These are phyloP conservation scores for Hanseniaspora singularis DNA, from an alignment of 805 yeast genomes.

Conservation along the genomic window DNA sequence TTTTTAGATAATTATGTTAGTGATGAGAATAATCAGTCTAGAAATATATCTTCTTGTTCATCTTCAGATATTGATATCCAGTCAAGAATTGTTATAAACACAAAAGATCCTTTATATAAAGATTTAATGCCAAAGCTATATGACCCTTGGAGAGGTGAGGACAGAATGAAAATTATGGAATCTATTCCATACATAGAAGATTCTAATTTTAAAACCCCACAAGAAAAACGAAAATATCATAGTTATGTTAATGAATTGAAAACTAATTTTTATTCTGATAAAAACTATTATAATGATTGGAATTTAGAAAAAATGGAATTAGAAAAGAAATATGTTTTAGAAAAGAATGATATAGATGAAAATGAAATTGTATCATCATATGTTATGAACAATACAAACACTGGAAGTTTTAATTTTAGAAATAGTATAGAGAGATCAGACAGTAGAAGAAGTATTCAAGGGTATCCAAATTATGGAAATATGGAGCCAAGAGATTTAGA, in stretches of 20 bases:
- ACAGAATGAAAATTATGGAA: conserved; percentile 44
- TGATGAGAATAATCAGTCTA: no score
- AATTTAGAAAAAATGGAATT: conserved; percentile 9
- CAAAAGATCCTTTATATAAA: conserved; percentile 5
- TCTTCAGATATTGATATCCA: not conserved
- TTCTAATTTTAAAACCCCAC: conserved; percentile 23
- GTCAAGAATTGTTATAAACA: not conserved
- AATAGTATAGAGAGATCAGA: not conserved
- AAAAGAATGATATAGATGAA: conserved; percentile 7
- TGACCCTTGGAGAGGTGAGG: conserved; percentile 62
- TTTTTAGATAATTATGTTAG: no score
- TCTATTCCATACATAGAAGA: conserved; percentile 23
- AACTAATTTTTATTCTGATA: conserved; percentile 22
- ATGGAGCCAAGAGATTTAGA: conserved; percentile 13
- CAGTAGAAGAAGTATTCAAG: not conserved
- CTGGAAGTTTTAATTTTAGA: not conserved
- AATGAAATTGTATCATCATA: not conserved
- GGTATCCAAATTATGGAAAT: conserved; percentile 10
- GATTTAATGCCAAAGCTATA: conserved; percentile 33
- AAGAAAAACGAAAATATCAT: conserved; percentile 26
- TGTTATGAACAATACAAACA: not conserved
- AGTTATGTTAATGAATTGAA: conserved; percentile 25
- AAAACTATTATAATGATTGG: conserved; percentile 13
- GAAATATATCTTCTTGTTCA: no score
- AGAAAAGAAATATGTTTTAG: conserved; percentile 8